A percentile compares a stretch with the other conserved stretches of the same genome.
Evolutionary conservation across 2,329 filamentous ascomycete genomes (phyloP).

Genomic region (Dothideomycetidae sp.): DNA sequence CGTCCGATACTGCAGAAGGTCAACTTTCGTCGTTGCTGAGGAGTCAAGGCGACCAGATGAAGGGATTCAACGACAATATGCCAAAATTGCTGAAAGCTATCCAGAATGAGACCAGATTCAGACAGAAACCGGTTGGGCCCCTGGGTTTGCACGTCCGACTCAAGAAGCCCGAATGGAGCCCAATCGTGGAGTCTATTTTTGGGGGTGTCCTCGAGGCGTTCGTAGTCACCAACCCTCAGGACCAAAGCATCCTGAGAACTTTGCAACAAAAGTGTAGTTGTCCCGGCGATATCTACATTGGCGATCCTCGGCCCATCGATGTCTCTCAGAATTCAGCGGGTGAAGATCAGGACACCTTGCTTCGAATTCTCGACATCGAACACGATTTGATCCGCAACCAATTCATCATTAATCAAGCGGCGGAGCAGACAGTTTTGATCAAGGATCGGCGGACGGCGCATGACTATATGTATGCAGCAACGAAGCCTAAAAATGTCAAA

Average conservation of each 20-base stretch:
- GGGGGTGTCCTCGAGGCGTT: constrained; percentile 61
- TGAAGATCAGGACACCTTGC: constrained; percentile 55
- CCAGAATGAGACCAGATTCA: constrained; percentile 53
- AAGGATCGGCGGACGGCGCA: constrained; percentile 52
- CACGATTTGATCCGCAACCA: constrained; percentile 64
- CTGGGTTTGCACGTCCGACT: constrained; percentile 66
- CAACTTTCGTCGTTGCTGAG: constrained; percentile 39
- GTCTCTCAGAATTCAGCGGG: constrained; percentile 60
- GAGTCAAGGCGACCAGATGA: constrained; percentile 45
- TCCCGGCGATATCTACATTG: constrained; percentile 46
- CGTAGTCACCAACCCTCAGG: constrained; percentile 62
- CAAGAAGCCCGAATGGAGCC: constrained; percentile 66
- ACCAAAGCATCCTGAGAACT: constrained; percentile 52
- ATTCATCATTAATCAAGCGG: constrained; percentile 65
- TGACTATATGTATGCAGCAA: constrained; percentile 48
- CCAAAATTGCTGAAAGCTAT: constrained; percentile 53
- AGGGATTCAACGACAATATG: constrained; percentile 51
- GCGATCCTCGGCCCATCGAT: constrained; percentile 41
- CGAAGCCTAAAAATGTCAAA: constrained; percentile 52
- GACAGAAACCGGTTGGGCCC: constrained; percentile 63
- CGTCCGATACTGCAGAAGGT: not conserved
- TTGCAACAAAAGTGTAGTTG: constrained; percentile 50
- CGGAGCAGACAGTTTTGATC: constrained; percentile 77
- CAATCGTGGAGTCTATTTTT: constrained; percentile 63
- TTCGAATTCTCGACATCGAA: constrained; percentile 70